Conservation (phyloP, 2,329 filamentous ascomycete species). For the Colletotrichum lini region DNA sequence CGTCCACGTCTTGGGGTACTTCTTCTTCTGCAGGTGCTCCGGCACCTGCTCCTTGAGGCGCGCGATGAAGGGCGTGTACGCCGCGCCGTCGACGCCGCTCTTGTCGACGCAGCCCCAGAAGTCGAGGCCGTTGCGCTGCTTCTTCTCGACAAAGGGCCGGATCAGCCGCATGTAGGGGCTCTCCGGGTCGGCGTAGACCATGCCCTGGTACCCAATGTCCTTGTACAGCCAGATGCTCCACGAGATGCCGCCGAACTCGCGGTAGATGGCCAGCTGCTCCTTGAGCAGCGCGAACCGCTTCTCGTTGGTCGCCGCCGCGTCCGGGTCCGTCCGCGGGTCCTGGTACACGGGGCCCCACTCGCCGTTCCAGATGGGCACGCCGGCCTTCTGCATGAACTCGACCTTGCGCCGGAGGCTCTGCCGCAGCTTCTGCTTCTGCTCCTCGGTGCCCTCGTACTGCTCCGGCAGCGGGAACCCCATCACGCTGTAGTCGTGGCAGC, state of each 20-base stretch:
- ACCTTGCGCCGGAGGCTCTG: conserved; percentile 59
- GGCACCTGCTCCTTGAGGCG: conserved; percentile 61
- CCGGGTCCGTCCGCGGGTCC: conserved; percentile 53
- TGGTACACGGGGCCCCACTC: conserved; percentile 69
- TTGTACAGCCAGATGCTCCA: conserved; percentile 76
- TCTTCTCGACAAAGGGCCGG: conserved; percentile 68
- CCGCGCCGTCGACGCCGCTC: conserved; percentile 51
- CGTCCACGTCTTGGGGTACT: conserved; percentile 65
- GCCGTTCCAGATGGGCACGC: conserved; percentile 63
- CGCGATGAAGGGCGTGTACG: conserved; percentile 56
- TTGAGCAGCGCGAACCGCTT: conserved; percentile 58
- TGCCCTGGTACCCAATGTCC: conserved; percentile 70
- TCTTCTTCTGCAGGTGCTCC: conserved; percentile 57
- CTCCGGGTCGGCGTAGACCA: conserved; percentile 64
- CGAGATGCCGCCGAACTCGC: conserved; percentile 55
- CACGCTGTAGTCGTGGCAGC: conserved; percentile 67
- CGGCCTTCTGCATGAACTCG: conserved; percentile 57
- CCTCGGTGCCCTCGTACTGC: conserved; percentile 55
- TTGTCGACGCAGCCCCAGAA: conserved; percentile 62
- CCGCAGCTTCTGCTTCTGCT: conserved; percentile 60
- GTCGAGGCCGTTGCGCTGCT: conserved; percentile 66
- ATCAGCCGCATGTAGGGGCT: conserved; percentile 66
- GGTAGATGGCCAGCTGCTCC: conserved; percentile 58
- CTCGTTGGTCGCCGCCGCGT: conserved; percentile 55
- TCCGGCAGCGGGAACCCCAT: conserved; percentile 63